A percentile compares a stretch with the other conserved stretches of the same genome.
Conservation (phyloP, 306 rosid genomes). For the Aeschynomene evenia region DNA sequence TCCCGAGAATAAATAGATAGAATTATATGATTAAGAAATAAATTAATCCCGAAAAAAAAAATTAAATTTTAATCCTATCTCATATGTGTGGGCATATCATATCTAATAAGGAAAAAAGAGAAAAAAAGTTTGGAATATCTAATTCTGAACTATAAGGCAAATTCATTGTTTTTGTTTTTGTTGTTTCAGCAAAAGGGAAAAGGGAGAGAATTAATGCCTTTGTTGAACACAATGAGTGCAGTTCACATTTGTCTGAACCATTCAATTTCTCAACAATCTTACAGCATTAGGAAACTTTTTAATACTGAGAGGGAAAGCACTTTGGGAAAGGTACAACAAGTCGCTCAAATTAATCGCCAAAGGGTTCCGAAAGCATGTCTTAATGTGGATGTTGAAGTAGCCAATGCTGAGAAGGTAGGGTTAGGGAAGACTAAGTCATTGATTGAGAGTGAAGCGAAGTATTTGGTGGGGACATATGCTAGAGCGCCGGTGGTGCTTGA, state of each 20-base stretch:
- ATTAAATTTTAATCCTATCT: no score
- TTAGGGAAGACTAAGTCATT: slow-evolving; percentile 43
- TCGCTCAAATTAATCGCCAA: background rate
- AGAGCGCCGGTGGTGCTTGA: slow-evolving; percentile 71
- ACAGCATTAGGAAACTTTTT: slow-evolving; percentile 14
- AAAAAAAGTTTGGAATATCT: no score
- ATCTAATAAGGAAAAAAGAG: no score
- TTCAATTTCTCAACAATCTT: slow-evolving; percentile 31
- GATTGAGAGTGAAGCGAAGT: slow-evolving; percentile 63
- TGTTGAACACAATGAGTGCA: slow-evolving; percentile 33
- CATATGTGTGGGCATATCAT: no score
- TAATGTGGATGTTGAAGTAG: slow-evolving; percentile 35
- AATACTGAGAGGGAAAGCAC: background rate
- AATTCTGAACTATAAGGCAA: no score
- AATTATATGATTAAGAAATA: no score
- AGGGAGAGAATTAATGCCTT: slow-evolving; percentile 4
- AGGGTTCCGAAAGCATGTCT: slow-evolving; percentile 34
- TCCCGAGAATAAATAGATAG: no score
- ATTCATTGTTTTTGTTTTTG: no score
- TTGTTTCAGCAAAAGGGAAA: background rate
- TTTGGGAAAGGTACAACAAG: background rate
- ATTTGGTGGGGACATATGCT: slow-evolving; percentile 75
- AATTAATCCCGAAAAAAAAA: no score
- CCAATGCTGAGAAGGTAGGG: slow-evolving; percentile 25
- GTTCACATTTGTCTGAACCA: slow-evolving; percentile 26